These are phyloP conservation scores for Saraca asoca DNA, from an alignment of 331 rosid genomes.

Conservation along the genomic window DNA sequence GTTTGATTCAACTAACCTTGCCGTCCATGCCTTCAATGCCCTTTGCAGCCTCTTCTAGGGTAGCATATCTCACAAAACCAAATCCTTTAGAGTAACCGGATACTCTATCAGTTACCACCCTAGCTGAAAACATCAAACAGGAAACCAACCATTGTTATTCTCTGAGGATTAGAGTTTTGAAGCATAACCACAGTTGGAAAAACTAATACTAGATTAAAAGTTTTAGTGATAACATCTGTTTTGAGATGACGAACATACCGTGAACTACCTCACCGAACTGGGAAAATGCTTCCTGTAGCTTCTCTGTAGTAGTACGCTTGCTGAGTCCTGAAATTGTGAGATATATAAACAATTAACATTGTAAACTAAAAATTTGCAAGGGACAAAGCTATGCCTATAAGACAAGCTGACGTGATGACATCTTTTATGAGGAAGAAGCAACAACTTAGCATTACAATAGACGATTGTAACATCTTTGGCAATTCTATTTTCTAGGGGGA, in stretches of 20 bases:
- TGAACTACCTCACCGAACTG: conserved; percentile 82
- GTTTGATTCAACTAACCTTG: conserved; percentile 52
- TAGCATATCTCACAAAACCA: conserved; percentile 86
- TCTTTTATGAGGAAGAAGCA: background rate
- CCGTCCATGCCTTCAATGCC: conserved; percentile 99
- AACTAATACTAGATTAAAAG: background rate
- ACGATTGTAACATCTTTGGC: no score
- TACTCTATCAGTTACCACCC: conserved; percentile 84
- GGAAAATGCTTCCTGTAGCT: conserved; percentile 67
- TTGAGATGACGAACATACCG: conserved; percentile 47
- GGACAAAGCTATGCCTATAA: background rate
- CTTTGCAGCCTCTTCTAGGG: conserved; percentile 76
- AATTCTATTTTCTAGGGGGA: background rate
- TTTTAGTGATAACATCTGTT: conserved; percentile 15
- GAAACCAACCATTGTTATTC: background rate
- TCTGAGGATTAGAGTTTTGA: background rate
- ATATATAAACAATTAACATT: conserved; percentile 3
- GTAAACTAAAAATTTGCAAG: conserved; percentile 8
- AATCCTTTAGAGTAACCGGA: conserved; percentile 93
- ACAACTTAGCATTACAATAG: background rate
- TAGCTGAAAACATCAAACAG: conserved; percentile 55
- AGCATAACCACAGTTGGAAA: background rate
- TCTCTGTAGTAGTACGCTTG: conserved; percentile 89
- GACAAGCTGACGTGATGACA: background rate
- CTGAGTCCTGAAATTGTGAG: conserved; percentile 68